Percentiles rank a stretch among this genome's conserved stretches.
Conservation (phyloP, 129 eudicot genomes). For the Scalesia atractyloides region DNA sequence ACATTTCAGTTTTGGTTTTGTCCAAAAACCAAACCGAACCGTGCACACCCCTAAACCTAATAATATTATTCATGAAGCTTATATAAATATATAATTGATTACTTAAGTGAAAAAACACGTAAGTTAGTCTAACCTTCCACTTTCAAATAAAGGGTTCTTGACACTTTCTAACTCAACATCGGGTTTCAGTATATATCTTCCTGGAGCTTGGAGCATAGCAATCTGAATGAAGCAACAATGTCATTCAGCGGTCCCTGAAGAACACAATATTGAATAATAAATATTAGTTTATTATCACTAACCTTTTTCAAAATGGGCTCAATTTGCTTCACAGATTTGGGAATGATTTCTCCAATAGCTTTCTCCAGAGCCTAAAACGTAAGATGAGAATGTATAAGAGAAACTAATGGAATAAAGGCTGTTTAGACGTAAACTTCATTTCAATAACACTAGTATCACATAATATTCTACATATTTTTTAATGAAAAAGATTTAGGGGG, state of each 20-base stretch:
- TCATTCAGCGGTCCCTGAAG: constrained; percentile 13
- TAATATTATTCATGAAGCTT: not conserved
- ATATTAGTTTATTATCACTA: constrained; percentile 23
- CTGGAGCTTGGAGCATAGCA: constrained; percentile 75
- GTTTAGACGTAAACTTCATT: not conserved
- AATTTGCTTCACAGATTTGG: constrained; percentile 69
- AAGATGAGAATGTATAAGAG: not conserved
- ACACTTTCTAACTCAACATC: constrained; percentile 59
- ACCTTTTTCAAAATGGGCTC: constrained; percentile 83
- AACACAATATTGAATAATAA: constrained; percentile 12
- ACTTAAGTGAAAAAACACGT: not conserved
- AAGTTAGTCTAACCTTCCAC: constrained; percentile 63
- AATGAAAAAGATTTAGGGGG: not conserved
- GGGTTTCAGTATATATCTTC: constrained; percentile 77
- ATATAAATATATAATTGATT: not conserved
- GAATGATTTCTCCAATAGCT: constrained; percentile 46
- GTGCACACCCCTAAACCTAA: not conserved
- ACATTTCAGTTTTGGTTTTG: too few species aligned
- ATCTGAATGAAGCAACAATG: constrained; percentile 52
- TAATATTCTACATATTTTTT: not conserved
- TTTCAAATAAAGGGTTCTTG: constrained; percentile 51
- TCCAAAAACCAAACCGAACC: too few species aligned
- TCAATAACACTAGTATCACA: constrained; percentile 7
- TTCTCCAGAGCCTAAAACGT: constrained; percentile 73
- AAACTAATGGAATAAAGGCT: not conserved